Base-by-base conservation (phyloP, 768 basidiomycete species). In the Rhizopogon vinicolor region DNA sequence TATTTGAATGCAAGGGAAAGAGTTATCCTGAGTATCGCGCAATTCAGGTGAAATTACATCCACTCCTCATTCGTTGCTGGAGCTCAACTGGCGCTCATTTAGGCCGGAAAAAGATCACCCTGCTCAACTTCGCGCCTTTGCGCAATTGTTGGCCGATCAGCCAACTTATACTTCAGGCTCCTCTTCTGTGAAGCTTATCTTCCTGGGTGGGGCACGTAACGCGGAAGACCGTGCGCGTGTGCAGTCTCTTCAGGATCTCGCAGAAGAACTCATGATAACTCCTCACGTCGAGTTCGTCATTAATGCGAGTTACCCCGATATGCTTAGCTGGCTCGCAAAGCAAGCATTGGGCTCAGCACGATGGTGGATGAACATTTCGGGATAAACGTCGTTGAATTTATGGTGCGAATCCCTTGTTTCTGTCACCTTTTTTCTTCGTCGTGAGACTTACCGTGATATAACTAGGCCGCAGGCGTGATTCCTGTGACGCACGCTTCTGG, bases 361-460 rank as follows among this genome's bases (percentile, higher is more conserved):
- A 99, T 99, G 96, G 81, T 93, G 0, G 94, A 98, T 65, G 96
- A 99, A 69, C 96, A 99, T 68, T 99, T 98, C 59, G 96, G 97
- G 2, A 98, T 99, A 68, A 97, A 94, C 62, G 80, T 99, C 39
- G 96, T 99, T 7, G 96, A 99, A 68, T 96, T 91, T 62, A 96
- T 98, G 95, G 95, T 91, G 48, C 60, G 81, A 68, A 19, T 60
- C 59, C 33, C 55, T 51, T 18, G 45, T 9, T 42, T 31, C 7
- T 39, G 35, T 1, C n/a, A 9, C 55, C 31, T 35, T 4, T 41
- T 42, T 61, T 53, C 22, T 57, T 49, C 63, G 58, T 56, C 60
- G 14, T 35, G 58, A 44, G 37, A 39, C 59, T 41, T 52, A 63
- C 53, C 40, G 16, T 48, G 35, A 53, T 51, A 5, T 50, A 12